Evolutionary conservation across 2,329 filamentous ascomycete species (phyloP).

Genomic region (Venturia asperata): DNA sequence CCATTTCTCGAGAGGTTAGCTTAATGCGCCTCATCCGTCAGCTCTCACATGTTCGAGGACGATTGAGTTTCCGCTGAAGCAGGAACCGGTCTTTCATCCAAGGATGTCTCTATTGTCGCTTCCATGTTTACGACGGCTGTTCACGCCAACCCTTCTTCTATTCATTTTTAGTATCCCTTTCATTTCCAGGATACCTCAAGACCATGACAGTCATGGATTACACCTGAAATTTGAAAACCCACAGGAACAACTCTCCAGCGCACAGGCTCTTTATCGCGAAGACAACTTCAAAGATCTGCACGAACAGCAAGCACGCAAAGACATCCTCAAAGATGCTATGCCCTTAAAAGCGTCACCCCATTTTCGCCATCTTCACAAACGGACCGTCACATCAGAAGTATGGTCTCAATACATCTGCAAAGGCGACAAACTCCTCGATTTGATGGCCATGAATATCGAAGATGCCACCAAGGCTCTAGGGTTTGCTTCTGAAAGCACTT

Average conservation of each 20-base stretch:
- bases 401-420: not conserved
- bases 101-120: not conserved
- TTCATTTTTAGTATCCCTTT: not conserved
- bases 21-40: not conserved
- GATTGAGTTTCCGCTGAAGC: not conserved
- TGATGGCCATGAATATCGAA: conserved; percentile 4
- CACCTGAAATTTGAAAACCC: not conserved
- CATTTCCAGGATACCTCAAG: not conserved
- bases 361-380: not conserved
- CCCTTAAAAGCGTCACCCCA: not conserved
- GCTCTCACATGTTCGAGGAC: not conserved
- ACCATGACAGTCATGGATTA: not conserved
- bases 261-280: not conserved
- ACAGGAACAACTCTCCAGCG: not conserved
- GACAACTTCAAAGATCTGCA: not conserved
- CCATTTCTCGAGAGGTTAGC: not conserved
- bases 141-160: not conserved
- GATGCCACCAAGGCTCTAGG: not conserved
- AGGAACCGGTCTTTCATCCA: not conserved
- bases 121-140: not conserved
- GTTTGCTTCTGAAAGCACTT: not conserved
- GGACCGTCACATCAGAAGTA: not conserved
- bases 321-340: not conserved
- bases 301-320: not conserved
- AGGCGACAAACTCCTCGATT: not conserved